Base-by-base conservation (phyloP, 192 early-diverging fungal genomes). In the Podochytrium sp. region DNA sequence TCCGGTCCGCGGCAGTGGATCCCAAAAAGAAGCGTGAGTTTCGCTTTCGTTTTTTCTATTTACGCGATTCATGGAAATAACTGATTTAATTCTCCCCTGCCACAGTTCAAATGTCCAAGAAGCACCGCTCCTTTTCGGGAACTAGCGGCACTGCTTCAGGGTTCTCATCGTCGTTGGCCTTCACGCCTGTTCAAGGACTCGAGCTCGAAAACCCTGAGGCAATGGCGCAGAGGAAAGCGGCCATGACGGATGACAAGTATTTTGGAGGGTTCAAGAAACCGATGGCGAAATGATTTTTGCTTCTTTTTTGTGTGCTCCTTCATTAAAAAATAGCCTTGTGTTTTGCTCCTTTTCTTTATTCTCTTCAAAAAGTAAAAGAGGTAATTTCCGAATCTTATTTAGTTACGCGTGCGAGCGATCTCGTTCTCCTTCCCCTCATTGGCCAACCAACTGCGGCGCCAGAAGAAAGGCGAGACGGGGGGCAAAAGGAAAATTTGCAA, bases 121-220 rank as follows among this genome's bases (percentile, higher is more conserved):
- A 81, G 33, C 72, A 74, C 20, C 60, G 40, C 14, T 61, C 35
- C 42, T 29, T 64, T 35, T 59, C 70, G 16, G 67, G 58, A 27
- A 67, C 68, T 2, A 72, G 71, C 78, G 12, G 67, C 23, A 68
- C 76, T 3, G 90, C 91, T 2, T 92, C 95, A 27, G 96, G 96
- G 12, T 81, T 95, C 49, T 90, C 92, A 0, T 91, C 95, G 0
- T 95, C 95, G 20, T 83, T 98, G 12, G 92, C 96, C 1, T 97
- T 98, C 65, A 98, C 95, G 5, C 95, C 96, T 10, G 91, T 95
- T 18, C 93, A 98, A 73, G 95, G 95, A 61, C 92, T 98, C 73
- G 96, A 98, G 79, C 77, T 98, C 32, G 88, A 90, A 37, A 93
- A 96, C 74, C 96, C 96, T 1, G 91, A 91, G 52, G 76, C 67